These are phyloP conservation scores for Pisolithus marmoratus DNA, from an alignment of 768 basidiomycete species.

Conservation along the genomic window DNA sequence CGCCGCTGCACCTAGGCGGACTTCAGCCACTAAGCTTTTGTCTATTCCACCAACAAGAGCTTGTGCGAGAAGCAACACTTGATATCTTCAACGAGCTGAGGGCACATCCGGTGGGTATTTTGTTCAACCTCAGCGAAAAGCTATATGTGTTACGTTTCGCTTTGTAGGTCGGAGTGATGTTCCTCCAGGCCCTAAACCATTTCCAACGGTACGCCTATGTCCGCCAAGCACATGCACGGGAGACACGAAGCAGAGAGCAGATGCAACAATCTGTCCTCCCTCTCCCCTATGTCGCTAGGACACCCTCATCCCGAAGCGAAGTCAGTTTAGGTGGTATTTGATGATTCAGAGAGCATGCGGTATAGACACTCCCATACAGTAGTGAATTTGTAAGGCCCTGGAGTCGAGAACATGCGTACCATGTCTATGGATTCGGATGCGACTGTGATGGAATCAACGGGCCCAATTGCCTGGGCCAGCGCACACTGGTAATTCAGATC, in stretches of 20 bases:
- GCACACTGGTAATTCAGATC: too few relatives aligned
- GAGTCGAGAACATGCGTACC: too few relatives aligned
- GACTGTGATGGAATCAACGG: too few relatives aligned
- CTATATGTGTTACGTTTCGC: slow-evolving; percentile 1
- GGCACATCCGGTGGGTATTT: slow-evolving; percentile 57
- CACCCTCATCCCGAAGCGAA: slow-evolving; percentile 44
- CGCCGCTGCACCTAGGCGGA: slow-evolving; percentile 76
- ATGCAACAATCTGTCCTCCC: slow-evolving; percentile 31
- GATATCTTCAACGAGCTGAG: slow-evolving; percentile 81
- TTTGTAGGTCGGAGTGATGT: slow-evolving; percentile 68
- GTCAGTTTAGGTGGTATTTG: slow-evolving; percentile 35
- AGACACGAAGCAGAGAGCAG: slow-evolving; percentile 36
- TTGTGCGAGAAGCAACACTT: slow-evolving; percentile 72
- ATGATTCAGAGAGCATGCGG: background rate
- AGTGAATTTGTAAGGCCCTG: too few relatives aligned
- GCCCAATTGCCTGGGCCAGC: too few relatives aligned
- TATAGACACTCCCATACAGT: too few relatives aligned
- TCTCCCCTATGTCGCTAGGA: slow-evolving; percentile 25
- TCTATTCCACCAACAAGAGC: slow-evolving; percentile 81
- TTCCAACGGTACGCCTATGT: slow-evolving; percentile 89
- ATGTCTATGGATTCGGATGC: too few relatives aligned
- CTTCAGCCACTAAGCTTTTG: slow-evolving; percentile 83
- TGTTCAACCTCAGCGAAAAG: background rate
- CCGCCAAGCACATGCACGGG: slow-evolving; percentile 69
- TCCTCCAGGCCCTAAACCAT: slow-evolving; percentile 74